Percentiles rank a stretch among this genome's conserved stretches.
Evolutionary conservation across 768 basidiomycete species (phyloP).

Genomic region (Auricularia sp.): DNA sequence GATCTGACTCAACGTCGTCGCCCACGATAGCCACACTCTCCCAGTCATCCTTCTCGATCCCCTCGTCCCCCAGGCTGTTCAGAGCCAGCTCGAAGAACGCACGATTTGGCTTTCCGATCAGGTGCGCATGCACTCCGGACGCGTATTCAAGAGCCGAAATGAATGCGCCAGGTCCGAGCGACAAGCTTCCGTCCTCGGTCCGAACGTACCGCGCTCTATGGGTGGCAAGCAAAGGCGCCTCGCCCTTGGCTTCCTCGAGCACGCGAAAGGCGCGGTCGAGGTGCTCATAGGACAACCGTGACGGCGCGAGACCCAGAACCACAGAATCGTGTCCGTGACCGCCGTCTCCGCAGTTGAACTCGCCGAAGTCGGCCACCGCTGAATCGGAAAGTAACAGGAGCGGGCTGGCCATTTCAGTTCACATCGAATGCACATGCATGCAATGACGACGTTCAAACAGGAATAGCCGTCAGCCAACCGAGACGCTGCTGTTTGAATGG

Average conservation of each 20-base stretch:
- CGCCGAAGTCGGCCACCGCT: slow-evolving; percentile 32
- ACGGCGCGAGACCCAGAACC: slow-evolving; percentile 51
- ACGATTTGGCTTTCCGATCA: slow-evolving; percentile 55
- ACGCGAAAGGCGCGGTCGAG: slow-evolving; percentile 62
- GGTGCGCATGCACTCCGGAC: slow-evolving; percentile 33
- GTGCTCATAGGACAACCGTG: slow-evolving; percentile 37
- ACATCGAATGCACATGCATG: background rate
- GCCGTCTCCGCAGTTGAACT: slow-evolving; percentile 9
- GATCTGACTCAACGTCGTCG: slow-evolving; percentile 55
- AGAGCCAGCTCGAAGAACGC: slow-evolving; percentile 52
- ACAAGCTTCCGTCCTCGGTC: slow-evolving; percentile 36
- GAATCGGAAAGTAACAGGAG: slow-evolving; percentile 46
- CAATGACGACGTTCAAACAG: background rate
- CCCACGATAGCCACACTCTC: slow-evolving; percentile 44
- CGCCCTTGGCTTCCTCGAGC: slow-evolving; percentile 32
- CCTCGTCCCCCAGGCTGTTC: slow-evolving; percentile 26
- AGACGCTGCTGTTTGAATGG: too few species aligned
- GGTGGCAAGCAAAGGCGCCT: slow-evolving; percentile 35
- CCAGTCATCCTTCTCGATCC: slow-evolving; percentile 7
- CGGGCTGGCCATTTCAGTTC: slow-evolving; percentile 26
- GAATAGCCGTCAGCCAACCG: too few species aligned
- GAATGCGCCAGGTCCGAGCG: slow-evolving; percentile 63
- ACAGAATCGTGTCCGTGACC: slow-evolving; percentile 39
- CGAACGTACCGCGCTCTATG: slow-evolving; percentile 48
- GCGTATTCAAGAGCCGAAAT: slow-evolving; percentile 52